Conservation (phyloP, 495 filamentous ascomycete genomes). For the Annulohypoxylon maeteangense region DNA sequence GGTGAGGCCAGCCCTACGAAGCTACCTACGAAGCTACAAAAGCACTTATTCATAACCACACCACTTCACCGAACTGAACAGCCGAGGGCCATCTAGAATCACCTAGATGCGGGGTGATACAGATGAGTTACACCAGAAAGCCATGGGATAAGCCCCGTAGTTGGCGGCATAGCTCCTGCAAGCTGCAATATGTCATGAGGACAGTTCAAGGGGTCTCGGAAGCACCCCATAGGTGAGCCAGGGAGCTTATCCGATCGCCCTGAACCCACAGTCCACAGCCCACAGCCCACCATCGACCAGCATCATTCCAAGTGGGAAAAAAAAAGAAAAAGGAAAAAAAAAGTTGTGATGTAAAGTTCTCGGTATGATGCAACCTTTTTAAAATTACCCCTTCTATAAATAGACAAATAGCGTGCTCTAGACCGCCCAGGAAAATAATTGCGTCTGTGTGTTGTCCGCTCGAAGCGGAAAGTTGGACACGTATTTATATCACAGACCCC, state of each 20-base stretch:
- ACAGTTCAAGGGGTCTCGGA: slow-evolving; percentile 5
- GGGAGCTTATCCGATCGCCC: slow-evolving; percentile 9
- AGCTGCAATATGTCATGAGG: slow-evolving; percentile 7
- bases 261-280: neutral
- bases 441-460: neutral
- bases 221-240: neutral
- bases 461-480: slow-evolving; percentile 8
- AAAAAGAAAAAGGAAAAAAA: neutral
- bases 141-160: neutral
- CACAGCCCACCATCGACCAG: neutral
- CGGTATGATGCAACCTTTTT: slow-evolving; percentile 8
- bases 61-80: neutral
- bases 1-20: neutral
- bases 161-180: slow-evolving; percentile 8
- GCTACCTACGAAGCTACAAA: neutral
- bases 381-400: slow-evolving; percentile 26
- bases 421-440: slow-evolving; percentile 4
- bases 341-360: neutral
- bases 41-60: neutral
- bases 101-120: slow-evolving; percentile 10
- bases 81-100: slow-evolving; percentile 14
- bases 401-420: slow-evolving; percentile 38
- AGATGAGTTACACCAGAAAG: slow-evolving; percentile 2
- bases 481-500: slow-evolving; percentile 5
- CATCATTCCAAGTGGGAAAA: neutral